Percentiles rank a stretch among this genome's conserved stretches.
These are phyloP conservation scores for Phytopythium aichiense DNA, from an alignment of 352 stramenopile genomes.

Conservation along the genomic window DNA sequence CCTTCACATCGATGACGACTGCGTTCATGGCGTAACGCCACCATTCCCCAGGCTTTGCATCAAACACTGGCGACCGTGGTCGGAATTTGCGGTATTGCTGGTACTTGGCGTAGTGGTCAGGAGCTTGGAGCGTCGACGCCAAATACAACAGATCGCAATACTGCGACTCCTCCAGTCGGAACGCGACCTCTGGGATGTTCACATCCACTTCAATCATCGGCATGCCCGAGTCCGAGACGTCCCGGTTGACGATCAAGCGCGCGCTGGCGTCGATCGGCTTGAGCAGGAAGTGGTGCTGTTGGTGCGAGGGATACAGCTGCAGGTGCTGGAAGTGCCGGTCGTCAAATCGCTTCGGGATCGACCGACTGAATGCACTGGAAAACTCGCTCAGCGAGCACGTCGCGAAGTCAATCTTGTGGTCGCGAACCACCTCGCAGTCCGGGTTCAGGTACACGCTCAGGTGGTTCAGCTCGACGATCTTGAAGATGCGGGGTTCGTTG, in stretches of 20 bases:
- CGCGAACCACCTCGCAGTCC: conserved; percentile 60
- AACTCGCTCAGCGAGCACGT: conserved; percentile 78
- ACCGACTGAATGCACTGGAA: conserved; percentile 62
- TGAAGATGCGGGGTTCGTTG: conserved; percentile 86
- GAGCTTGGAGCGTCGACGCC: conserved; percentile 60
- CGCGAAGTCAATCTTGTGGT: conserved; percentile 54
- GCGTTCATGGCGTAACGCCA: conserved; percentile 79
- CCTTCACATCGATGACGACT: conserved; percentile 50
- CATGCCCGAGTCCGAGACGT: conserved; percentile 67
- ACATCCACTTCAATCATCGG: conserved; percentile 84
- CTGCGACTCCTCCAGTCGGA: conserved; percentile 83
- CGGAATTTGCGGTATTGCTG: conserved; percentile 70
- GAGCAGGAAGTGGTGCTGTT: conserved; percentile 83
- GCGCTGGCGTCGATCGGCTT: conserved; percentile 80
- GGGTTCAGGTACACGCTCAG: conserved; percentile 85
- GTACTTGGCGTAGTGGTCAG: conserved; percentile 74
- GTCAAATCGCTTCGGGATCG: conserved; percentile 84
- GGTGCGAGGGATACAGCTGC: conserved; percentile 65
- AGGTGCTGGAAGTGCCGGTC: conserved; percentile 54
- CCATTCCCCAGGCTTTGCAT: conserved; percentile 53
- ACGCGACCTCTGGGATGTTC: conserved; percentile 67
- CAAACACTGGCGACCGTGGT: conserved; percentile 45
- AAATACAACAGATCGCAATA: conserved; percentile 87
- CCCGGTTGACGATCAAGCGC: conserved; percentile 78
- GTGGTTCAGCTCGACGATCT: conserved; percentile 86